Evolutionary conservation across 345 rosid genomes (phyloP).

Genomic region (Dipteronia sinensis): DNA sequence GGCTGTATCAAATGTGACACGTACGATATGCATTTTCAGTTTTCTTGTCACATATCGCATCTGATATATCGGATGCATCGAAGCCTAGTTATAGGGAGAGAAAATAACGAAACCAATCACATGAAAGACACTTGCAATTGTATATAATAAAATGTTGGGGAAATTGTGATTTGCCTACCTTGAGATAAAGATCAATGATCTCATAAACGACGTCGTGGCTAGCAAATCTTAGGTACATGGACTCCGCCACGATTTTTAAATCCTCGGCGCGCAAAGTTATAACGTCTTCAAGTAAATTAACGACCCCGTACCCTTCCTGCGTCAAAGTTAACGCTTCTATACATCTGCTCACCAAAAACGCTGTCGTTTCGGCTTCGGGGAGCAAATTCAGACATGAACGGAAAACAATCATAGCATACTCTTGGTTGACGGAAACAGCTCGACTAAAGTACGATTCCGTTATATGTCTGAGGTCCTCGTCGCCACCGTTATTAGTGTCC

Average conservation of each 20-base stretch:
- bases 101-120: too few species aligned
- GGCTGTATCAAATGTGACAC: too few species aligned
- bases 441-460: conserved; percentile 70
- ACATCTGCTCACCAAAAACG: conserved; percentile 57
- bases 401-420: conserved; percentile 52
- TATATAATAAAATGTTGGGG: too few species aligned
- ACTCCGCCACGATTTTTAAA: conserved; percentile 52
- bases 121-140: neutral
- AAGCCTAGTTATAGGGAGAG: too few species aligned
- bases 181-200: conserved; percentile 65
- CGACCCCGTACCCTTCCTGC: conserved; percentile 41
- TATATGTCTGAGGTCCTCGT: conserved; percentile 46
- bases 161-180: conserved; percentile 42
- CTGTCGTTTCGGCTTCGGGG: conserved; percentile 78
- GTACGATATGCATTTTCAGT: too few species aligned
- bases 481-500: conserved; percentile 31
- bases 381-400: conserved; percentile 60
- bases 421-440: conserved; percentile 39
- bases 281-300: conserved; percentile 49
- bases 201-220: conserved; percentile 71
- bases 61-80: too few species aligned
- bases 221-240: conserved; percentile 49
- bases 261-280: conserved; percentile 43
- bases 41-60: too few species aligned
- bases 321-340: conserved; percentile 43